These are phyloP conservation scores for Microascus cirrosus DNA, from an alignment of 2,329 filamentous ascomycete species.

Conservation along the genomic window DNA sequence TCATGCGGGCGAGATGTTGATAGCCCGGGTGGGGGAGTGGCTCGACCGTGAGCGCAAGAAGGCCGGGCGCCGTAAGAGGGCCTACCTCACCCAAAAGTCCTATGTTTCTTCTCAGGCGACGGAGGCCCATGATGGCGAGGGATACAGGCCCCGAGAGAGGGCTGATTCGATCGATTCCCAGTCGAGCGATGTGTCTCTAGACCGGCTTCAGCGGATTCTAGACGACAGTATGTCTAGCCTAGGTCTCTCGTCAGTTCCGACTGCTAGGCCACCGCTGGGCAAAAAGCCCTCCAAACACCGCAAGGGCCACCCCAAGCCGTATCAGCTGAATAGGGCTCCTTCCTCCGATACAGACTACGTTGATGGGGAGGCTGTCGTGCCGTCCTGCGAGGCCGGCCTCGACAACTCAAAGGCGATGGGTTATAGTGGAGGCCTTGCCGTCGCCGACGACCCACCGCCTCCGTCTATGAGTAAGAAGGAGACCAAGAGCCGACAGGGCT, in stretches of 20 bases:
- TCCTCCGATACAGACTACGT: constrained; percentile 80
- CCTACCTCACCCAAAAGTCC: constrained; percentile 26
- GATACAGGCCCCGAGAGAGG: constrained; percentile 16
- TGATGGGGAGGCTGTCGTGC: constrained; percentile 74
- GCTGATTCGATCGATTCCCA: constrained; percentile 53
- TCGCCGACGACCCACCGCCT: constrained; percentile 26
- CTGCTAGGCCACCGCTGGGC: constrained; percentile 27
- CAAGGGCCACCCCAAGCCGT: constrained; percentile 9
- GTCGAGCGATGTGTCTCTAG: constrained; percentile 61
- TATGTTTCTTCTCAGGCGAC: constrained; percentile 14
- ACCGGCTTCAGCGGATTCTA: constrained; percentile 70
- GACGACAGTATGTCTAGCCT: constrained; percentile 51
- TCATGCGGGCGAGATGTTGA: constrained; percentile 39
- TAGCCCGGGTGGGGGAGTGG: constrained; percentile 74
- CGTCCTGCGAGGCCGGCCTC: constrained; percentile 70
- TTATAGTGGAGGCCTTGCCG: constrained; percentile 48
- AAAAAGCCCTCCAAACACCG: constrained; percentile 30
- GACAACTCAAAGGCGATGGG: constrained; percentile 86
- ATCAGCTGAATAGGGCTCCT: constrained; percentile 29
- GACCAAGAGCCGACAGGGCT: constrained; percentile 44
- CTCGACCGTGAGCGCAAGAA: constrained; percentile 65
- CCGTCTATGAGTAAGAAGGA: constrained; percentile 6
- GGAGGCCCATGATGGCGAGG: constrained; percentile 11
- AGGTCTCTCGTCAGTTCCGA: constrained; percentile 33
- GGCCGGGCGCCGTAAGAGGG: constrained; percentile 38